These are phyloP conservation scores for Podaxis carcinomalis DNA, from an alignment of 768 basidiomycete species.

Conservation along the genomic window DNA sequence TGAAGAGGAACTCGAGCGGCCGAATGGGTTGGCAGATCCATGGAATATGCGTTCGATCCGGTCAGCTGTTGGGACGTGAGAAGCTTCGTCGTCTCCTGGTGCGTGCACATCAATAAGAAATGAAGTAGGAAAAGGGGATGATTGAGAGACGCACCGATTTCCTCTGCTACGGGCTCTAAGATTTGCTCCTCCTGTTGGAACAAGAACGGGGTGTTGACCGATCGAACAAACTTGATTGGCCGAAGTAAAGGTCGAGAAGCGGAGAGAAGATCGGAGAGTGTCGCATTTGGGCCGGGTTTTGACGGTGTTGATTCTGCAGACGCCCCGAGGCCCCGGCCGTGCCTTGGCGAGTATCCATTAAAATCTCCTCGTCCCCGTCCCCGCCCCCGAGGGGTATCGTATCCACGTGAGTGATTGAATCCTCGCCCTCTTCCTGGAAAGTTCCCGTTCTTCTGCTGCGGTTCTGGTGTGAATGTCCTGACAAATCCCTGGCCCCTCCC, in stretches of 20 bases:
- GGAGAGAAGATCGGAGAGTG: slow-evolving; percentile 37
- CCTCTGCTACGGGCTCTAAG: slow-evolving; percentile 47
- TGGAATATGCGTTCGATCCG: slow-evolving; percentile 62
- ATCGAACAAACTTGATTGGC: slow-evolving; percentile 69
- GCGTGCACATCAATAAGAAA: slow-evolving; percentile 7
- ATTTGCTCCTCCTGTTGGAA: slow-evolving; percentile 59
- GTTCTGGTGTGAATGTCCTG: background rate
- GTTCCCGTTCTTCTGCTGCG: slow-evolving; percentile 4
- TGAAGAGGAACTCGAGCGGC: slow-evolving; percentile 18
- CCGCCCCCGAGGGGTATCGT: slow-evolving; percentile 16
- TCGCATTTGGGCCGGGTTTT: slow-evolving; percentile 1
- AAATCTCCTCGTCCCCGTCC: slow-evolving; percentile 23
- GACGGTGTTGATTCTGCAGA: slow-evolving; percentile 22
- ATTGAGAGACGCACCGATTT: slow-evolving; percentile 38
- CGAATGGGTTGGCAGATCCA: slow-evolving; percentile 19
- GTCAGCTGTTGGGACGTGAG: slow-evolving; percentile 69
- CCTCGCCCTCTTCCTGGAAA: slow-evolving; percentile 3
- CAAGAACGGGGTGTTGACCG: slow-evolving; percentile 43
- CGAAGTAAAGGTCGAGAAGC: slow-evolving; percentile 56
- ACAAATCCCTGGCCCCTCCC: slow-evolving; percentile 8
- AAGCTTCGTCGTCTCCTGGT: slow-evolving; percentile 44
- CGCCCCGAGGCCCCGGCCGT: slow-evolving; percentile 24
- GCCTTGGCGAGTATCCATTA: slow-evolving; percentile 16
- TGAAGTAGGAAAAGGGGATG: background rate
- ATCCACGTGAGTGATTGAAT: background rate